phyloP scores from a whole-genome alignment of 805 yeast genomes.

The Candida tallmaniae region DNA sequence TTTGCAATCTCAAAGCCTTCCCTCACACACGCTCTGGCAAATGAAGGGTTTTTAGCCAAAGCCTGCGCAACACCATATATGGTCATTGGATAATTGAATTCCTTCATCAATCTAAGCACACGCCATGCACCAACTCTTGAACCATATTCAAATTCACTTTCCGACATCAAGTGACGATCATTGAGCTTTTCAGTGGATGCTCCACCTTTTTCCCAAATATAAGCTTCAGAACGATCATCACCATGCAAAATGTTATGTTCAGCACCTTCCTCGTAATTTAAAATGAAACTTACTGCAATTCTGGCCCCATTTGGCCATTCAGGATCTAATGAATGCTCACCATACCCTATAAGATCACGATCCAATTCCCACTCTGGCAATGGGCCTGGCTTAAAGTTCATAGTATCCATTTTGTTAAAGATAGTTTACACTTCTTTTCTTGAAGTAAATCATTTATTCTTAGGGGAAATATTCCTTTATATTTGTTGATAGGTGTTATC shows the following conservation, averaged over 20 bases:
- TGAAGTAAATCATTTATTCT: not conserved
- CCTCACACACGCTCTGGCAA: constrained; percentile 29
- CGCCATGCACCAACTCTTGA: constrained; percentile 30
- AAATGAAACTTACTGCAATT: constrained; percentile 25
- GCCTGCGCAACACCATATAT: constrained; percentile 37
- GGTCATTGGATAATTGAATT: constrained; percentile 27
- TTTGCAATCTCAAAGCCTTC: constrained; percentile 37
- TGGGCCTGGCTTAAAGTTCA: constrained; percentile 4
- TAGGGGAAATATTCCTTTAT: not conserved
- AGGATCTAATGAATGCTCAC: constrained; percentile 21
- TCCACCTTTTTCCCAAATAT: constrained; percentile 14
- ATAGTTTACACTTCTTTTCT: too few species aligned
- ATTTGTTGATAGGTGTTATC: too few species aligned
- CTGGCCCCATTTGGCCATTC: constrained; percentile 30
- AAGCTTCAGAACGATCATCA: constrained; percentile 17
- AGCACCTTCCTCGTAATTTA: constrained; percentile 33
- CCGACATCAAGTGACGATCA: constrained; percentile 22
- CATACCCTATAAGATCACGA: constrained; percentile 26
- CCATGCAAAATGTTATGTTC: constrained; percentile 25
- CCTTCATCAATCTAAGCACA: constrained; percentile 26
- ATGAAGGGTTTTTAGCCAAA: constrained; percentile 25
- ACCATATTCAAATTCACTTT: constrained; percentile 31
- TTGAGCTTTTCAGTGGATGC: constrained; percentile 8
- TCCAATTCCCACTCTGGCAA: constrained; percentile 10
- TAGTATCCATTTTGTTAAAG: constrained; percentile 4